A percentile compares a stretch with the other conserved stretches of the same genome.
Evolutionary conservation across 2,329 filamentous ascomycete genomes (phyloP).

Genomic region (Cladobotryum mycophilum): DNA sequence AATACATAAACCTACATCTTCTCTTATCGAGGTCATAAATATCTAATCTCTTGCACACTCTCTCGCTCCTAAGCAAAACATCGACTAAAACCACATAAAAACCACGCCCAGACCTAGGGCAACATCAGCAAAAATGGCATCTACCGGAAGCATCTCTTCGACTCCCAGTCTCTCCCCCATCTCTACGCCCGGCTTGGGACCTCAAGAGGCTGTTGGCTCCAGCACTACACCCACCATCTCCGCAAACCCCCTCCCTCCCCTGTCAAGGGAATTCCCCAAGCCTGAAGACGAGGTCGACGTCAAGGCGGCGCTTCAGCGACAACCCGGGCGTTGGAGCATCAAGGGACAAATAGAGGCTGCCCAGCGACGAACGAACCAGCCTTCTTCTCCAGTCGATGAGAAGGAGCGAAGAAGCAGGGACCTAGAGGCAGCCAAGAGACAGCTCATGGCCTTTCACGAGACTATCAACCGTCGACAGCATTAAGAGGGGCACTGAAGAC

Average conservation of each 20-base stretch:
- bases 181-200: slow-evolving; percentile 8
- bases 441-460: slow-evolving; percentile 36
- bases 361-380: slow-evolving; percentile 20
- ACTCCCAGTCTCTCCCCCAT: slow-evolving; percentile 4
- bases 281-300: slow-evolving; percentile 35
- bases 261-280: slow-evolving; percentile 34
- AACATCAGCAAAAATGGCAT: too few relatives aligned
- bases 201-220: slow-evolving; percentile 4
- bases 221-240: neutral
- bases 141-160: slow-evolving; percentile 1
- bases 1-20: too few relatives aligned
- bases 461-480: slow-evolving; percentile 6
- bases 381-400: slow-evolving; percentile 19
- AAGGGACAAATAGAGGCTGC: slow-evolving; percentile 30
- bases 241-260: slow-evolving; percentile 24
- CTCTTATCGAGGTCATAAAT: too few relatives aligned
- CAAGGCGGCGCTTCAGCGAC: slow-evolving; percentile 36
- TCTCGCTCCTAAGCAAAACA: too few relatives aligned
- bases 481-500: neutral
- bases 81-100: too few relatives aligned
- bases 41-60: too few relatives aligned
- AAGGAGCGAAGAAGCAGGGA: slow-evolving; percentile 32
- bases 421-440: slow-evolving; percentile 42
- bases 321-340: slow-evolving; percentile 38
- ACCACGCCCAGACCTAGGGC: too few relatives aligned